A percentile compares a stretch with the other conserved stretches of the same genome.
Evolutionary conservation across 2,329 filamentous ascomycete genomes (phyloP).

Genomic region (Bipolaris bicolor): DNA sequence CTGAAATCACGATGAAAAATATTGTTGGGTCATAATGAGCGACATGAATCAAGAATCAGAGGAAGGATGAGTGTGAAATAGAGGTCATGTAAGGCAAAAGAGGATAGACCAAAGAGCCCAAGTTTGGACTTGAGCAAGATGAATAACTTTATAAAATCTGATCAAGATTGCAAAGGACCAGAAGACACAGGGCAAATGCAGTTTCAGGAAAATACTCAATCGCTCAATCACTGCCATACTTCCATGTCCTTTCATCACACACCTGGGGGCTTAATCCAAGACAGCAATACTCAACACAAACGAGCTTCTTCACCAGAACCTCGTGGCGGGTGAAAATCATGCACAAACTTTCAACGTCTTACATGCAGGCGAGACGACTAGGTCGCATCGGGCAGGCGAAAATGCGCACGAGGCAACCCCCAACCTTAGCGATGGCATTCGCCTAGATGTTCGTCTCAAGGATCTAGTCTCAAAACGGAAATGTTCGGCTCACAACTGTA

Average conservation of each 20-base stretch:
- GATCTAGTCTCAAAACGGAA: background rate
- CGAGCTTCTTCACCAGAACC: background rate
- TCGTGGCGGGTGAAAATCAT: background rate
- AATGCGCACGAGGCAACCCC: background rate
- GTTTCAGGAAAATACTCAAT: background rate
- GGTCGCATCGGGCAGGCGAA: background rate
- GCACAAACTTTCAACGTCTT: background rate
- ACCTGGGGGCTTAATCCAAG: background rate
- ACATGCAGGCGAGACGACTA: background rate
- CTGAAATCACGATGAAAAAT: background rate
- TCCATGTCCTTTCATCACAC: background rate
- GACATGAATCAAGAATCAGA: background rate
- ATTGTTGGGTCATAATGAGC: background rate
- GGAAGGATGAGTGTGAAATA: background rate
- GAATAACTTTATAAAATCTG: background rate
- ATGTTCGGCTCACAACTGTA: background rate
- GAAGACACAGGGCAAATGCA: background rate
- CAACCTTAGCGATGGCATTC: background rate
- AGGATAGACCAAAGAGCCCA: background rate
- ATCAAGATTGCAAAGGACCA: background rate
- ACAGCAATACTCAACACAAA: background rate
- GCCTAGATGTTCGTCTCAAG: background rate
- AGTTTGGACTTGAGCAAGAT: background rate
- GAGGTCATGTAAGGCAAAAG: background rate
- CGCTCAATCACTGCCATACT: background rate